phyloP scores from a whole-genome alignment of 108 stramenopile genomes.

The Pseudonitzschia delicatissima region DNA sequence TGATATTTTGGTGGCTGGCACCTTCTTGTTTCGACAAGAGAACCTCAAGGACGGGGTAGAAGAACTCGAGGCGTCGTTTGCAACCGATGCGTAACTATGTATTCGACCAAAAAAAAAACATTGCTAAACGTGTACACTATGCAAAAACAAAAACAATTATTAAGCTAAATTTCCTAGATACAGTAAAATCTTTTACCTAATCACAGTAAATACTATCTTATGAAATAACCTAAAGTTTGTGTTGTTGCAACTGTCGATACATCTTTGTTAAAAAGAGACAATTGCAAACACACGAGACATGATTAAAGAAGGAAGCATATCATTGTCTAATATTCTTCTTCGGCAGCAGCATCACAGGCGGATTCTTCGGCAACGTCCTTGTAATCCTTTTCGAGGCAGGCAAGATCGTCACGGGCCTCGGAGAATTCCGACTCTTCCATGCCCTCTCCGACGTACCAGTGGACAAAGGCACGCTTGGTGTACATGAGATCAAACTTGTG shows the following conservation, averaged over 20 bases:
- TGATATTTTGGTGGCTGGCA: constrained; percentile 73
- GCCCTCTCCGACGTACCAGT: constrained; percentile 99
- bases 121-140: too few species aligned
- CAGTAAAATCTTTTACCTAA: too few species aligned
- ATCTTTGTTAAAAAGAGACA: too few species aligned
- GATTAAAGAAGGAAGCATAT: too few species aligned
- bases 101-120: too few species aligned
- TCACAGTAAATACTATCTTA: too few species aligned
- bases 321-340: constrained; percentile 30
- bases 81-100: too few species aligned
- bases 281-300: too few species aligned
- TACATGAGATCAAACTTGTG: constrained; percentile 99
- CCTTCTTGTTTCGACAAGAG: constrained; percentile 49
- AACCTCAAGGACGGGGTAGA: constrained; percentile 35
- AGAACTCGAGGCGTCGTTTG: constrained; percentile 24
- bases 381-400: constrained; percentile 98
- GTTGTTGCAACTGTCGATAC: too few species aligned
- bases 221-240: too few species aligned
- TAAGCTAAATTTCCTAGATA: too few species aligned
- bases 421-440: constrained; percentile 99
- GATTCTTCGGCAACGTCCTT: constrained; percentile 96
- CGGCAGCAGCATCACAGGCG: constrained; percentile 17
- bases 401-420: constrained; percentile 99
- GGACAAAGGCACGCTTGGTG: constrained; percentile 99
- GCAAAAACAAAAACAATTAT: too few species aligned